Evolutionary conservation across 2,329 filamentous ascomycete genomes (phyloP).

Genomic region (Phialocephala sp.): DNA sequence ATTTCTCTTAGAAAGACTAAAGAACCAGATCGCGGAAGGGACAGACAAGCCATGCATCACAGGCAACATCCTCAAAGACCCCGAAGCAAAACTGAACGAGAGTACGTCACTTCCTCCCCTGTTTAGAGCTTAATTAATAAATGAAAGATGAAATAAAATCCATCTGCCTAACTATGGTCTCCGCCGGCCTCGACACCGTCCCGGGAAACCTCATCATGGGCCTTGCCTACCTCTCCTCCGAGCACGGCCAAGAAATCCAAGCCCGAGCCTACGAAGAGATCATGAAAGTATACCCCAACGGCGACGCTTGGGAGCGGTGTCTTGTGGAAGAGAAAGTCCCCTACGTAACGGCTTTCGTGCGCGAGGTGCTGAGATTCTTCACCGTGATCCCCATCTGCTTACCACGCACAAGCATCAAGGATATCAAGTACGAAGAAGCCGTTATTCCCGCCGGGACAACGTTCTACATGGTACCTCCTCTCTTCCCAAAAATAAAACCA

Average conservation of each 20-base stretch:
- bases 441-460: slow-evolving; percentile 76
- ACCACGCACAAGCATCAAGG: slow-evolving; percentile 73
- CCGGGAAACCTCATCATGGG: slow-evolving; percentile 82
- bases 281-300: slow-evolving; percentile 70
- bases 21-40: slow-evolving; percentile 64
- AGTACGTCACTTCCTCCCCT: slow-evolving; percentile 48
- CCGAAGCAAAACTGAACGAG: slow-evolving; percentile 71
- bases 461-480: slow-evolving; percentile 71
- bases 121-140: slow-evolving; percentile 42
- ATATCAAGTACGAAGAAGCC: slow-evolving; percentile 71
- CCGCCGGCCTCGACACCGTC: slow-evolving; percentile 81
- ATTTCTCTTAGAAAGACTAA: slow-evolving; percentile 62
- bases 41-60: slow-evolving; percentile 73
- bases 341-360: slow-evolving; percentile 78
- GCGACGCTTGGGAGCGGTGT: slow-evolving; percentile 78
- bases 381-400: slow-evolving; percentile 81
- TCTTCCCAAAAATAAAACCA: not conserved
- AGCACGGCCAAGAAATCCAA: slow-evolving; percentile 73
- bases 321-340: slow-evolving; percentile 76
- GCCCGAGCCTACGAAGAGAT: slow-evolving; percentile 73
- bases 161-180: slow-evolving; percentile 83
- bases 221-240: slow-evolving; percentile 74
- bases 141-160: slow-evolving; percentile 73
- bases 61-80: slow-evolving; percentile 65
- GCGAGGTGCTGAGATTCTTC: slow-evolving; percentile 80